Evolutionary conservation across 2,329 filamentous ascomycete genomes (phyloP).

Genomic region (Escovopsis sp.): DNA sequence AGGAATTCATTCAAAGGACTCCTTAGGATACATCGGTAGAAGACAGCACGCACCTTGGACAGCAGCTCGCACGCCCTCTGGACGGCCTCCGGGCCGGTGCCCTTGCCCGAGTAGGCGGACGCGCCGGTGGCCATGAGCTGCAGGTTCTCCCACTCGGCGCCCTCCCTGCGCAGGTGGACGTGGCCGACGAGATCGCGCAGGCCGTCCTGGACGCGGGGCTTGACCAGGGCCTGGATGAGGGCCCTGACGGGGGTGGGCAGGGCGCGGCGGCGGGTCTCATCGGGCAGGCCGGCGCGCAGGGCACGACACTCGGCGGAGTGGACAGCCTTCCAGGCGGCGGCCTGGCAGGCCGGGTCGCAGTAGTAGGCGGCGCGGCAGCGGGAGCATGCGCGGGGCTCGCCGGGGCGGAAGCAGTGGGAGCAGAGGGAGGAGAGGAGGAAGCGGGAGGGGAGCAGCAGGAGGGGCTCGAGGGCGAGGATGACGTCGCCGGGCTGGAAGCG

Average conservation of each 20-base stretch:
- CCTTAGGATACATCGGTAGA: background rate
- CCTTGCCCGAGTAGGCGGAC: slow-evolving; percentile 27
- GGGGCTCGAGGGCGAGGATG: slow-evolving; percentile 29
- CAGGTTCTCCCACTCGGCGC: slow-evolving; percentile 30
- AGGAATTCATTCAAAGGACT: slow-evolving; percentile 1
- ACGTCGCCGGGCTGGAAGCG: slow-evolving; percentile 28
- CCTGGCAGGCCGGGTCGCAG: slow-evolving; percentile 40
- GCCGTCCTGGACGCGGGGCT: slow-evolving; percentile 18
- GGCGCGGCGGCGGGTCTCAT: slow-evolving; percentile 10
- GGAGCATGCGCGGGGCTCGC: slow-evolving; percentile 28
- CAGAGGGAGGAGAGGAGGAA: slow-evolving; percentile 28
- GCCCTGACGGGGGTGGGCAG: slow-evolving; percentile 42
- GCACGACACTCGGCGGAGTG: slow-evolving; percentile 43
- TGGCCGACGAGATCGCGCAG: slow-evolving; percentile 33
- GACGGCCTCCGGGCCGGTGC: slow-evolving; percentile 21
- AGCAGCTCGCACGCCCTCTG: slow-evolving; percentile 30
- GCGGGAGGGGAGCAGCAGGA: slow-evolving; percentile 33
- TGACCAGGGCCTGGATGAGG: slow-evolving; percentile 35
- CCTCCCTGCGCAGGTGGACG: slow-evolving; percentile 21
- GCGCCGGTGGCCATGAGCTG: slow-evolving; percentile 30
- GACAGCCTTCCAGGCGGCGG: slow-evolving; percentile 33
- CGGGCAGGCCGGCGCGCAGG: slow-evolving; percentile 15
- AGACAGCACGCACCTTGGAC: slow-evolving; percentile 32
- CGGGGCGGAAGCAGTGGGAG: slow-evolving; percentile 30
- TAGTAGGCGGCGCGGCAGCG: slow-evolving; percentile 39